These are phyloP conservation scores for Syncephalastrum contaminatum DNA, from an alignment of 371 early-diverging fungal genomes.

Conservation along the genomic window DNA sequence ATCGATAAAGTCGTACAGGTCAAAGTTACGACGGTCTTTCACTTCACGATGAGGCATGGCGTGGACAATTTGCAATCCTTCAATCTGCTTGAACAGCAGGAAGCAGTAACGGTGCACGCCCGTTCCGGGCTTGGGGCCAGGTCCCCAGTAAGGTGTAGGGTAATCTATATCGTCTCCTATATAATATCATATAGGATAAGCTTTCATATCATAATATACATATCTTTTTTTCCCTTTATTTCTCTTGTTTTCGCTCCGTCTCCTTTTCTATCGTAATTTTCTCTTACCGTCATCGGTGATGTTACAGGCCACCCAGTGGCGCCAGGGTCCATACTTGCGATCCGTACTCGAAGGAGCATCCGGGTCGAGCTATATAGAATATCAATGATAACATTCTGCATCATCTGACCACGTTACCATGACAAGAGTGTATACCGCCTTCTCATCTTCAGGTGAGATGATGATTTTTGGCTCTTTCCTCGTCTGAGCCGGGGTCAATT, in stretches of 20 bases:
- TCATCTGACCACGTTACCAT: conserved; percentile 32
- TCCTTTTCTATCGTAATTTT: not conserved
- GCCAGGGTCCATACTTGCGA: conserved; percentile 54
- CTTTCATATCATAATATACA: not conserved
- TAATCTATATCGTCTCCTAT: conserved; percentile 3
- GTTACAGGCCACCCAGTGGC: conserved; percentile 67
- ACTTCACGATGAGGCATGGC: conserved; percentile 23
- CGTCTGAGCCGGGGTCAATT: conserved; percentile 33
- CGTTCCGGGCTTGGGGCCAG: conserved; percentile 55
- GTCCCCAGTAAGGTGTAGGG: conserved; percentile 54
- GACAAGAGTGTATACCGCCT: conserved; percentile 53
- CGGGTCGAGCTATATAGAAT: conserved; percentile 50
- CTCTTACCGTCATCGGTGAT: conserved; percentile 37
- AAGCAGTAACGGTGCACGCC: conserved; percentile 66
- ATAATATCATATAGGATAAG: not conserved
- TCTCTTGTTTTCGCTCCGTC: no score
- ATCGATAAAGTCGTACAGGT: conserved; percentile 43
- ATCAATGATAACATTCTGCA: not conserved
- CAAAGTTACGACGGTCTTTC: conserved; percentile 45
- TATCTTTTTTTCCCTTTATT: not conserved
- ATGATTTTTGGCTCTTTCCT: conserved; percentile 40
- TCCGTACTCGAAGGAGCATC: conserved; percentile 64
- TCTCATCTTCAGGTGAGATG: conserved; percentile 28
- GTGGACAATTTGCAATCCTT: conserved; percentile 14
- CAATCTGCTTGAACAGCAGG: conserved; percentile 57